Conservation (phyloP, 805 yeast species). For the Candida lessepsii region DNA sequence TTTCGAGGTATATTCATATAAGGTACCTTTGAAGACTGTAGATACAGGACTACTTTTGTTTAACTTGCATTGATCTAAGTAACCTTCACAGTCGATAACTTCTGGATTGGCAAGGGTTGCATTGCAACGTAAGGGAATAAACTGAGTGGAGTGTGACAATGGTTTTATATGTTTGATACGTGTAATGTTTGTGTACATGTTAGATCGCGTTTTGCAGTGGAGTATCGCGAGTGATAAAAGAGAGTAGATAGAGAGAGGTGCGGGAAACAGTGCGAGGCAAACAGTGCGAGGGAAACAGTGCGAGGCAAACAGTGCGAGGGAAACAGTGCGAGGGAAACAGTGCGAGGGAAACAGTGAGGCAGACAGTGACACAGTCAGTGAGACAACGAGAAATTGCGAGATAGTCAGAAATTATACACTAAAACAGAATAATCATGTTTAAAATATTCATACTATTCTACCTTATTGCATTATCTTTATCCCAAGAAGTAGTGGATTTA, state of each 20-base stretch:
- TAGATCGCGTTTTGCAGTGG: neutral
- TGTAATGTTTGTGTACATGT: slow-evolving; percentile 1
- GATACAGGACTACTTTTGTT: slow-evolving; percentile 25
- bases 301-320: too few species aligned
- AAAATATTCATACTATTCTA: neutral
- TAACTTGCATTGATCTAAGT: slow-evolving; percentile 27
- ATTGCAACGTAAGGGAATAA: neutral
- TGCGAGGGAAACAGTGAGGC: too few species aligned
- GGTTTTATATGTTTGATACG: neutral
- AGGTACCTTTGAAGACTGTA: slow-evolving; percentile 53
- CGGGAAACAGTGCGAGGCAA: too few species aligned
- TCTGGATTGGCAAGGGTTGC: neutral
- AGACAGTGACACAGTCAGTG: too few species aligned
- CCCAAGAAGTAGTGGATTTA: neutral
- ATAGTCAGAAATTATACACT: too few species aligned
- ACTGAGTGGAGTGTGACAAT: neutral
- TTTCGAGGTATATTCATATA: slow-evolving; percentile 50
- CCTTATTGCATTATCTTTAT: neutral
- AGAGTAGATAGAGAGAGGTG: too few species aligned
- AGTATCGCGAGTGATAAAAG: too few species aligned
- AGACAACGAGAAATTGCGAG: too few species aligned
- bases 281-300: too few species aligned
- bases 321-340: too few species aligned
- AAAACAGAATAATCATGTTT: neutral
- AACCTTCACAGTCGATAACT: slow-evolving; percentile 11